phyloP scores from a whole-genome alignment of 768 basidiomycete genomes.

The Mycena chlorophos region DNA sequence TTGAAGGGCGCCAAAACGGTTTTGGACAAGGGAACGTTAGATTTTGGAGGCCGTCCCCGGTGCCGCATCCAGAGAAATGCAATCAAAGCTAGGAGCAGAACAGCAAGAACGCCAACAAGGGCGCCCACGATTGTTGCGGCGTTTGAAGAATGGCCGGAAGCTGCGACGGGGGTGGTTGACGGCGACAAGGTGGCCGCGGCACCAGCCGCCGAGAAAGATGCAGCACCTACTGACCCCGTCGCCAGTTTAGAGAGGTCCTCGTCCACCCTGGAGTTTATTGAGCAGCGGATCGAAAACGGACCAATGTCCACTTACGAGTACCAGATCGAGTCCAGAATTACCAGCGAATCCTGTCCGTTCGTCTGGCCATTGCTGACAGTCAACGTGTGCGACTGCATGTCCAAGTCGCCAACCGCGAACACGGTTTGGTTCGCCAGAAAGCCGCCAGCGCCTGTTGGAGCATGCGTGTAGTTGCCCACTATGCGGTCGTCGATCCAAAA shows the following conservation, averaged over 20 bases:
- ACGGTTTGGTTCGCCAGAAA: slow-evolving; percentile 12
- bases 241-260: not conserved
- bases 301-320: slow-evolving; percentile 12
- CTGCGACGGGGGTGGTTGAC: not conserved
- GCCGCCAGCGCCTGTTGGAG: slow-evolving; percentile 1
- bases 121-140: slow-evolving; percentile 30
- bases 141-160: not conserved
- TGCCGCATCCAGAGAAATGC: slow-evolving; percentile 22
- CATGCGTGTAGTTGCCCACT: not conserved
- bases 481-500: slow-evolving; percentile 12
- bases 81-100: slow-evolving; percentile 26
- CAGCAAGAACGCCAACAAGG: slow-evolving; percentile 28
- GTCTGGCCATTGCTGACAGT: slow-evolving; percentile 4
- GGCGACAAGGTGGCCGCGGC: not conserved
- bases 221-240: not conserved
- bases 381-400: slow-evolving; percentile 8
- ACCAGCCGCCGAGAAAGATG: not conserved
- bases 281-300: not conserved
- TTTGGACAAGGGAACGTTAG: slow-evolving; percentile 12
- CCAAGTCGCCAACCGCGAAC: not conserved
- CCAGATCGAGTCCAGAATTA: slow-evolving; percentile 19
- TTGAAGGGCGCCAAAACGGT: slow-evolving; percentile 3
- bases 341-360: slow-evolving; percentile 4
- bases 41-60: slow-evolving; percentile 22
- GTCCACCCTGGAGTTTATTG: not conserved